Conservation (phyloP, 257 asterid genomes). For the Fraxinus americana region DNA sequence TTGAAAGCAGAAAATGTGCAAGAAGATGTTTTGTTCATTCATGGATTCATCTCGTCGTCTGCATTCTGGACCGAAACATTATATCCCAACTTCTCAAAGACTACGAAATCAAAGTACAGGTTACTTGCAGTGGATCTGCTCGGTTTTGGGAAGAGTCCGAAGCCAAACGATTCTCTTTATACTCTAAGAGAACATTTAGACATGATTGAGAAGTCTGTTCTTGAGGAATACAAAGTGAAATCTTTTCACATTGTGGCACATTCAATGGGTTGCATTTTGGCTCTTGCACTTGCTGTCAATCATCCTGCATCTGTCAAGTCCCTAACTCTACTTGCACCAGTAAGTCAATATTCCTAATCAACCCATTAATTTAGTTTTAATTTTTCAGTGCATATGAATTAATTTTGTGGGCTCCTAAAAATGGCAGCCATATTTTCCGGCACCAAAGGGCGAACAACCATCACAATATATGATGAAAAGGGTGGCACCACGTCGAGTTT, state of each 20-base stretch:
- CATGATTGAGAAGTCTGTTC: slow-evolving; percentile 81
- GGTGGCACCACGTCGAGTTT: slow-evolving; percentile 85
- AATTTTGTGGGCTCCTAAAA: not conserved
- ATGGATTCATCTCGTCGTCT: slow-evolving; percentile 92
- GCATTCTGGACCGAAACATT: slow-evolving; percentile 93
- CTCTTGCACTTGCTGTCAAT: slow-evolving; percentile 87
- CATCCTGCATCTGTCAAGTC: slow-evolving; percentile 67
- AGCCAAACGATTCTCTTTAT: slow-evolving; percentile 78
- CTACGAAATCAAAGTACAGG: slow-evolving; percentile 67
- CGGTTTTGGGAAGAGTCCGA: slow-evolving; percentile 92
- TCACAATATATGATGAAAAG: slow-evolving; percentile 83
- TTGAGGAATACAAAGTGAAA: slow-evolving; percentile 67
- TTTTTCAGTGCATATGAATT: not conserved
- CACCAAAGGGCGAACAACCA: slow-evolving; percentile 71
- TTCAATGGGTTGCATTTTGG: slow-evolving; percentile 91
- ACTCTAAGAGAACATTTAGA: slow-evolving; percentile 82
- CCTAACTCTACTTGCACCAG: slow-evolving; percentile 88
- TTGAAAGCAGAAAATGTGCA: slow-evolving; percentile 44
- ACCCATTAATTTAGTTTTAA: not conserved
- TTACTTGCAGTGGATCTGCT: slow-evolving; percentile 86
- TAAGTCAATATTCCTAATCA: slow-evolving; percentile 27
- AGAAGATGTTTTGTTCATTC: slow-evolving; percentile 88
- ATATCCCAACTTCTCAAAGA: slow-evolving; percentile 73
- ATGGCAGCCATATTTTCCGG: slow-evolving; percentile 91
- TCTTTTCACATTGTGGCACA: slow-evolving; percentile 95